Evolutionary conservation across 768 basidiomycete species (phyloP).

Genomic region (Boletus insuetus): DNA sequence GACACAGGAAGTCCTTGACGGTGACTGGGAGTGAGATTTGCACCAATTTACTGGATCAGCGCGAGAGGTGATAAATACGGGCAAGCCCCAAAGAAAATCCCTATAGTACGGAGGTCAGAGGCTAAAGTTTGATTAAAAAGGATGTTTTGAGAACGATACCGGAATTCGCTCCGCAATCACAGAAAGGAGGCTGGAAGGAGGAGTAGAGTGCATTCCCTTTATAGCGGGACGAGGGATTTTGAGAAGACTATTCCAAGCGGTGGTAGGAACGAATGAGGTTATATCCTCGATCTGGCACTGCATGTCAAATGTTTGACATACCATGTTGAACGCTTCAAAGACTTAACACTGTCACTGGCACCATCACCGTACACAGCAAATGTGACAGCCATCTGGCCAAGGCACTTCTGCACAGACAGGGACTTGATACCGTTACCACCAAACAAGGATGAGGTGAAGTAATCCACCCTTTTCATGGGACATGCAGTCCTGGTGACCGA

Average conservation of each 20-base stretch:
- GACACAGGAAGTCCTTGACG: neutral
- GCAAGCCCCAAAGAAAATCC: neutral
- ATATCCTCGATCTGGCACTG: neutral
- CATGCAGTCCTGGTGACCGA: constrained; percentile 90
- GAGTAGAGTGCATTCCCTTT: too few species aligned
- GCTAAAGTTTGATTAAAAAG: neutral
- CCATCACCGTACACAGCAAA: constrained; percentile 98
- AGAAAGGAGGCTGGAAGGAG: neutral
- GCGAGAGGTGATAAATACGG: neutral
- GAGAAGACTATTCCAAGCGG: neutral
- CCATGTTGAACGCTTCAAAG: constrained; percentile 99
- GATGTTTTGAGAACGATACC: neutral
- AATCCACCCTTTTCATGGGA: constrained; percentile 94
- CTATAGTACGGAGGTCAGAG: neutral
- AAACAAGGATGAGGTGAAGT: constrained; percentile 93
- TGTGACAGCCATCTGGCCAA: constrained; percentile 68
- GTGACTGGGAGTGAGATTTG: neutral
- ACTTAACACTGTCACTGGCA: constrained; percentile 97
- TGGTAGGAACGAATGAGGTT: too few species aligned
- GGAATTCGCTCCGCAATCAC: neutral
- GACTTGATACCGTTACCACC: constrained; percentile 98
- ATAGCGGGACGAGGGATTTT: neutral
- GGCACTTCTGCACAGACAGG: constrained; percentile 91
- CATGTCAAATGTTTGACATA: constrained; percentile 30
- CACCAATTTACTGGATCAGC: neutral